A percentile compares a stretch with the other conserved stretches of the same genome.
These are phyloP conservation scores for Cenchrus americanus DNA, from an alignment of 176 grass and related monocot genomes.

Conservation along the genomic window DNA sequence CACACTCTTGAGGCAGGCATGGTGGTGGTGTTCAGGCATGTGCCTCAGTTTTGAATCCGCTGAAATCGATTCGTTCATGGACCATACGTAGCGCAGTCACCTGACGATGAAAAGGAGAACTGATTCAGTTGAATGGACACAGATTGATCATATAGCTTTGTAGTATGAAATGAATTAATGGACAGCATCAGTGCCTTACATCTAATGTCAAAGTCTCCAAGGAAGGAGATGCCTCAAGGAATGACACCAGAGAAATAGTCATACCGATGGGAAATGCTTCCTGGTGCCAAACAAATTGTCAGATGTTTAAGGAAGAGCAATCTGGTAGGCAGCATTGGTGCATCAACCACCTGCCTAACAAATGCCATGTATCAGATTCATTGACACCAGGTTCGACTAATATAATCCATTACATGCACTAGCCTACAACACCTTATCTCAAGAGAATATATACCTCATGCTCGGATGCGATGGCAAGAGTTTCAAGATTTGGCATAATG, in stretches of 20 bases:
- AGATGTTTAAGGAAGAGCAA: slow-evolving; percentile 32
- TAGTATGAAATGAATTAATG: neutral
- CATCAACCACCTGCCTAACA: neutral
- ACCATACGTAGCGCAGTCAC: neutral
- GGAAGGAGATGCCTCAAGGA: neutral
- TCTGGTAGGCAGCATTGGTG: slow-evolving; percentile 23
- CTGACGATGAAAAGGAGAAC: slow-evolving; percentile 5
- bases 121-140: neutral
- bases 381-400: neutral
- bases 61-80: neutral
- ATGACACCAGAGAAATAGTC: neutral
- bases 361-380: neutral
- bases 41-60: slow-evolving; percentile 7
- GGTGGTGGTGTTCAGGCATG: neutral
- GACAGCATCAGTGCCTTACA: neutral
- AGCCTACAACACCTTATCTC: neutral
- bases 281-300: neutral
- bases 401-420: neutral
- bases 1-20: slow-evolving; percentile 24
- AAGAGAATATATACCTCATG: slow-evolving; percentile 3
- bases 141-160: neutral
- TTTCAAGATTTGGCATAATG: slow-evolving; percentile 35
- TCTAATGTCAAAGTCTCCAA: neutral
- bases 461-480: neutral
- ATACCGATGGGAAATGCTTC: neutral